Evolutionary conservation across 345 rosid genomes (phyloP).

Genomic region (Camelina neglecta): DNA sequence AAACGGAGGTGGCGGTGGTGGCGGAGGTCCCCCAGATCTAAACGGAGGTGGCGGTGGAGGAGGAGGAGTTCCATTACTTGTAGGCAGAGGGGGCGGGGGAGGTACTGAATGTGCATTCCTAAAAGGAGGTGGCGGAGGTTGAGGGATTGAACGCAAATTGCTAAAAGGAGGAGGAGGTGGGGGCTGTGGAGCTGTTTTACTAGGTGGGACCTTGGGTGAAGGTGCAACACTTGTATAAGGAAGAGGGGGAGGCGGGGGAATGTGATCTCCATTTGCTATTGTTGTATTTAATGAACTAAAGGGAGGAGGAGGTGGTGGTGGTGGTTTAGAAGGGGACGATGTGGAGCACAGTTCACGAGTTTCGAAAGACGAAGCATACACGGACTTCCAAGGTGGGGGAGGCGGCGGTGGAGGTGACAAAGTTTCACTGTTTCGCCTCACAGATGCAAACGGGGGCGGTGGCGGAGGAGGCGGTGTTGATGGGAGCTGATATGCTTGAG

Average conservation of each 20-base stretch:
- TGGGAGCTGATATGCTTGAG: no score
- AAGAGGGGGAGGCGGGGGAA: conserved; percentile 32
- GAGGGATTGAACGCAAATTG: conserved; percentile 21
- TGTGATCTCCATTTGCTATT: conserved; percentile 35
- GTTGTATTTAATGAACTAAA: conserved; percentile 28
- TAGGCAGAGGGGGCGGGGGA: conserved; percentile 45
- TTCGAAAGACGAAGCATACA: conserved; percentile 38
- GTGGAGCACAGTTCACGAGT: conserved; percentile 29
- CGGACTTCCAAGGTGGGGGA: conserved; percentile 67
- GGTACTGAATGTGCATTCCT: conserved; percentile 12
- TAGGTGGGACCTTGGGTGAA: conserved; percentile 33
- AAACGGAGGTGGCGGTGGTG: conserved; percentile 48
- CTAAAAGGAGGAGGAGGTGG: conserved; percentile 42
- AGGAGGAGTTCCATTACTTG: conserved; percentile 29
- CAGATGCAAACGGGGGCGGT: conserved; percentile 42
- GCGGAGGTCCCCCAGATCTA: conserved; percentile 30
- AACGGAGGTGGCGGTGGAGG: conserved; percentile 51
- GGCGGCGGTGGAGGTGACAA: conserved; percentile 58
- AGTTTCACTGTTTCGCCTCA: conserved; percentile 44
- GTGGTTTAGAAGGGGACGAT: conserved; percentile 28
- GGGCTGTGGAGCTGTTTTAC: conserved; percentile 22
- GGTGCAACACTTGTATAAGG: conserved; percentile 39
- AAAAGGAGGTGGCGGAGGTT: conserved; percentile 35
- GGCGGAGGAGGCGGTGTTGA: conserved; percentile 26
- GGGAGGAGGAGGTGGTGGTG: conserved; percentile 45